A percentile compares a stretch with the other conserved stretches of the same genome.
Evolutionary conservation across 257 asterid species (phyloP).

Genomic region (Misopates orontium): DNA sequence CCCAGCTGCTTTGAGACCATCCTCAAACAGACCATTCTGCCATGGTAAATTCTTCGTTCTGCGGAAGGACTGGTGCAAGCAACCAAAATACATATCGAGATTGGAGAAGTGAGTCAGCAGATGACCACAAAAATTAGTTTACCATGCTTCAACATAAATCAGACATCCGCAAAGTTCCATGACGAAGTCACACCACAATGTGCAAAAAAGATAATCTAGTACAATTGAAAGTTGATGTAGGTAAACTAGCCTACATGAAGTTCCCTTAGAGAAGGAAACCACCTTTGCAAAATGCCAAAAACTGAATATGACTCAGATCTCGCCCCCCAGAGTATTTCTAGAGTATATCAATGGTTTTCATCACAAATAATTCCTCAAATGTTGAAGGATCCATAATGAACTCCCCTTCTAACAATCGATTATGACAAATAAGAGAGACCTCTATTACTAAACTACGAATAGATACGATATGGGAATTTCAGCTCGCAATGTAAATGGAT

Average conservation of each 20-base stretch:
- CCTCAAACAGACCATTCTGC: slow-evolving; percentile 88
- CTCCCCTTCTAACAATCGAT: slow-evolving; percentile 52
- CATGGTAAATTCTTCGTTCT: slow-evolving; percentile 76
- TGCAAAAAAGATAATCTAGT: slow-evolving; percentile 50
- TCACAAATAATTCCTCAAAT: slow-evolving; percentile 36
- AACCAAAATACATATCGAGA: slow-evolving; percentile 66
- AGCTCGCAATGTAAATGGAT: slow-evolving; percentile 32
- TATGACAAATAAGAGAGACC: slow-evolving; percentile 39
- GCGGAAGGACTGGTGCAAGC: slow-evolving; percentile 86
- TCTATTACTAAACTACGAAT: slow-evolving; percentile 37
- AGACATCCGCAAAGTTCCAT: slow-evolving; percentile 59
- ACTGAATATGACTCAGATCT: slow-evolving; percentile 47
- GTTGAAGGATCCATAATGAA: slow-evolving; percentile 42
- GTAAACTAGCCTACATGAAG: slow-evolving; percentile 44
- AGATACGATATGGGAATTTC: slow-evolving; percentile 31
- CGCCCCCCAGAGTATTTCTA: slow-evolving; percentile 28
- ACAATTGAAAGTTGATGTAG: slow-evolving; percentile 44
- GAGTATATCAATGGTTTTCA: slow-evolving; percentile 29
- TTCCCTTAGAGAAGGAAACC: slow-evolving; percentile 59
- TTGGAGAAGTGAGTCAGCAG: slow-evolving; percentile 60
- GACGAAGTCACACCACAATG: slow-evolving; percentile 48
- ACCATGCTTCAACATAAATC: slow-evolving; percentile 60
- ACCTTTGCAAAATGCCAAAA: slow-evolving; percentile 56
- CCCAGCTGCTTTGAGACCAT: slow-evolving; percentile 87
- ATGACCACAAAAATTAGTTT: slow-evolving; percentile 46